Base-by-base conservation (phyloP, 2,329 filamentous ascomycete genomes). In the Coniochaeta sp. region DNA sequence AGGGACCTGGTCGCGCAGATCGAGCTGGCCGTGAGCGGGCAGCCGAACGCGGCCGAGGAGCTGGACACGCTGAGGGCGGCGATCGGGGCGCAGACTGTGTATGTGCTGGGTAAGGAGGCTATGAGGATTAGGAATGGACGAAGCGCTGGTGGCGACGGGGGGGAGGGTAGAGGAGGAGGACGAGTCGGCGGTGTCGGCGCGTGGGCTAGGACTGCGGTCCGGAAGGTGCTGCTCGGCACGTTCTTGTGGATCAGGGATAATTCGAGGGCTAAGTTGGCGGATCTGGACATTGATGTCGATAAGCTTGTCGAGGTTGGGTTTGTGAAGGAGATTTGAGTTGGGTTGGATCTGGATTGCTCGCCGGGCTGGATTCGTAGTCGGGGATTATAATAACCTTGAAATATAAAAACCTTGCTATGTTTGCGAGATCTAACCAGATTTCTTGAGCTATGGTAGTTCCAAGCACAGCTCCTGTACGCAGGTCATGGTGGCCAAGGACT, bases 211-310 rank as follows among this genome's bases (percentile, higher is more conserved):
- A 30, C 10, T 30, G 47, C 24, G 47, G 26, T 78, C 12, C 74
- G 83, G 14, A 76, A 73, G 50, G 60, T 79, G 1, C 56, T 84
- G 6, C 69, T 90, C 12, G 74, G 75, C 56, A 71, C 78, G 0
- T 89, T 89, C 63, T 70, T 89, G 61, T 89, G 85, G 76, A 78
- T 89, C 57, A 73, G 86, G 32, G 86, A 89, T 42, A 89, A 88
- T 65, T 85, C 83, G 14, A 74, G 86, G 58, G 80, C 82, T 1
- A 89, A 89, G 75, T 82, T 89, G 71, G 83, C 85, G 16, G 85
- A 86, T 65, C 70, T 89, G 61, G 74, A 81, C 57, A 73, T 88
- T 44, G 79, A 81, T 0, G 79, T 81, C 61, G 85, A 89, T 62
- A 78, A 80, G 57, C 69, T 89, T 56, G 81, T 89, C 19, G 87